phyloP scores from a whole-genome alignment of 495 filamentous ascomycete species.

The Geopyxis carbonaria region DNA sequence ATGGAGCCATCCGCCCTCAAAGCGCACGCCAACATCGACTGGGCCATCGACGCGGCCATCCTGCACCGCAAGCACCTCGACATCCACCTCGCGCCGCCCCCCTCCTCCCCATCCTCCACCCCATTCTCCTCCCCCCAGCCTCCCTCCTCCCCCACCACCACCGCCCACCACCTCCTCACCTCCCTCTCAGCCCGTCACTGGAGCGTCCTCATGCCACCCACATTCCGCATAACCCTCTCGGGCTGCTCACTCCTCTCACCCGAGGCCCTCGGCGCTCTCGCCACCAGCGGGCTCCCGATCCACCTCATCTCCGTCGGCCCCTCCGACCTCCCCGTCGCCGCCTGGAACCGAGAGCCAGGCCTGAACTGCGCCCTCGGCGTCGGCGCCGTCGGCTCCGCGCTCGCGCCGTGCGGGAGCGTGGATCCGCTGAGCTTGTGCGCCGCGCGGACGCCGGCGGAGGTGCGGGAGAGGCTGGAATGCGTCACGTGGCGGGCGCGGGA shows the following conservation, averaged over 20 bases:
- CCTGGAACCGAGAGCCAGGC: conserved; percentile 43
- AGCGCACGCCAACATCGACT: conserved; percentile 43
- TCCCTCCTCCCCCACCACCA: too few relatives aligned
- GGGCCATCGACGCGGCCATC: conserved; percentile 38
- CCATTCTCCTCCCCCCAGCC: too few relatives aligned
- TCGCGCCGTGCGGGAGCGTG: conserved; percentile 56
- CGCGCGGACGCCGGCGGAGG: too few relatives aligned
- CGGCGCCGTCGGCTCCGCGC: conserved; percentile 67
- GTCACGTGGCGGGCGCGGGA: conserved; percentile 40
- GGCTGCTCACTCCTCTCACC: conserved; percentile 41
- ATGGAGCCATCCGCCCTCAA: conserved; percentile 39
- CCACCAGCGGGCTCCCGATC: conserved; percentile 36
- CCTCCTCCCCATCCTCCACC: too few relatives aligned
- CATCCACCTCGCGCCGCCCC: conserved; percentile 41
- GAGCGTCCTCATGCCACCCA: too few relatives aligned
- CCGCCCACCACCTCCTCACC: too few relatives aligned
- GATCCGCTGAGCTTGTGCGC: conserved; percentile 51
- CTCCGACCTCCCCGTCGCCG: conserved; percentile 47
- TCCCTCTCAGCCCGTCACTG: too few relatives aligned
- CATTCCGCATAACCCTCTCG: too few relatives aligned
- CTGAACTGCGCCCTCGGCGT: conserved; percentile 46
- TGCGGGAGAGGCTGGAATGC: conserved; percentile 33
- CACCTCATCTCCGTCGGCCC: conserved; percentile 56
- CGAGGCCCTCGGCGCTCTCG: conserved; percentile 35
- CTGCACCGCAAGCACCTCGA: conserved; percentile 41